Conservation (phyloP, 2,329 filamentous ascomycete genomes). For the Cercospora nicotianae region DNA sequence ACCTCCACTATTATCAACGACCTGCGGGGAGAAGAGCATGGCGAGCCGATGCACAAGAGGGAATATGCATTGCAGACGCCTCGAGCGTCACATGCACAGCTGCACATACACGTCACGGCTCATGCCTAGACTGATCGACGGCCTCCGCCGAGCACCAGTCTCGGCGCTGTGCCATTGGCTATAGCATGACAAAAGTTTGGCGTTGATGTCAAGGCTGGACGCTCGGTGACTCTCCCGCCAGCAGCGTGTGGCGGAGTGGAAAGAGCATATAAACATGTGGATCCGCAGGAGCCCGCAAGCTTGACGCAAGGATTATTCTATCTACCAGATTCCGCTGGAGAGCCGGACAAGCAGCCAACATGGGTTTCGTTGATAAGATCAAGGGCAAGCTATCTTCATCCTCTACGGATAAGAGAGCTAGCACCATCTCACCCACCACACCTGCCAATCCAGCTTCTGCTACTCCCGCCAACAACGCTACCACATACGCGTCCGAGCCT, state of each 20-base stretch:
- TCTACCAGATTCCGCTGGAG: background rate
- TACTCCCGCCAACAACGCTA: background rate
- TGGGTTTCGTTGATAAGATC: slow-evolving; percentile 15
- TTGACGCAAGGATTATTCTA: background rate
- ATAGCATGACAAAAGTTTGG: slow-evolving; percentile 10
- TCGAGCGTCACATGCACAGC: background rate
- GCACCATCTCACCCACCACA: slow-evolving; percentile 1
- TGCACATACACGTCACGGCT: background rate
- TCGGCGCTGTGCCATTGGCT: slow-evolving; percentile 3
- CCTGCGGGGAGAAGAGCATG: background rate
- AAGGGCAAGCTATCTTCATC: slow-evolving; percentile 8
- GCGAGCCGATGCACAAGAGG: background rate
- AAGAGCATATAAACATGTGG: slow-evolving; percentile 9
- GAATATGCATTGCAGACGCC: background rate
- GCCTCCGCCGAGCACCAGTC: background rate
- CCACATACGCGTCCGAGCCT: background rate
- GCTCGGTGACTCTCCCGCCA: background rate
- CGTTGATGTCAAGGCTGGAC: slow-evolving; percentile 12
- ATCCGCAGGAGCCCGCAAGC: background rate
- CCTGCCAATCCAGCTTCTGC: slow-evolving; percentile 6
- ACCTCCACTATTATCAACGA: background rate
- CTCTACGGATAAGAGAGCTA: background rate
- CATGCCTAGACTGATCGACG: background rate
- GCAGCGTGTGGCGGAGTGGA: background rate
- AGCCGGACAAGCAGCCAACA: background rate